Base-by-base conservation (phyloP, 2,329 filamentous ascomycete species). In the Ophiostoma ulmi region DNA sequence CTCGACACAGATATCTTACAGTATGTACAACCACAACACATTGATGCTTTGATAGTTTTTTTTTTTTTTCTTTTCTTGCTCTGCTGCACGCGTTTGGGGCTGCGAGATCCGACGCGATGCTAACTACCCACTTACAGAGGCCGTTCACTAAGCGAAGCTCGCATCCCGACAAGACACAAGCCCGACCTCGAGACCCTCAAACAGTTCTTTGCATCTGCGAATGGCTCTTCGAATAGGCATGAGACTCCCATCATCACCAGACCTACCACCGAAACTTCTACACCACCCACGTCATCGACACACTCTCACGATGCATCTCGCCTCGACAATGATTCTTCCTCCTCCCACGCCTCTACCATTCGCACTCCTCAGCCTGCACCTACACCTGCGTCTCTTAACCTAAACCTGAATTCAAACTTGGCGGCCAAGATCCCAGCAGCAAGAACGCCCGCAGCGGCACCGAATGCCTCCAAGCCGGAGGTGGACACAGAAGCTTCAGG, bases 1-100 rank as follows among this genome's bases (percentile, higher is more conserved):
- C 81, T 86, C 75, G 83, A 83, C 65, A 84, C 82, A 74, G 86
- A 89, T 76, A 84, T 89, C 71, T 78, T 85, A 75, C 84, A 86
- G 87, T 90, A 86, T 72, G 87, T 85, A 44, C 31, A 8, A 20
- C 14, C 71, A 73, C 69, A 73, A 68, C n/a, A 70, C 13, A 66
- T 69, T 73, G 71, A 72, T 70, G 72, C 67, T 36, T 72, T 17
- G 65, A 70, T 58, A 26, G n/a, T 61, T 44, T 26, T 8, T 58
- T 36, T 65, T 67, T 55, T 38, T 35, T 35, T 35, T 36, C 35
- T 61, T 39, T 26, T 67, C 11, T 67, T 20, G 31, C 35, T 75
- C 41, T 31, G 31, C n/a, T 75, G 35, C 22, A 44, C 31, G 39
- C 11, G 48, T 71, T 71, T n/a, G 52, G 4, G 36, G 22, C 61